Conservation (phyloP, 2,329 filamentous ascomycete species). For the Fulvia fulva region DNA sequence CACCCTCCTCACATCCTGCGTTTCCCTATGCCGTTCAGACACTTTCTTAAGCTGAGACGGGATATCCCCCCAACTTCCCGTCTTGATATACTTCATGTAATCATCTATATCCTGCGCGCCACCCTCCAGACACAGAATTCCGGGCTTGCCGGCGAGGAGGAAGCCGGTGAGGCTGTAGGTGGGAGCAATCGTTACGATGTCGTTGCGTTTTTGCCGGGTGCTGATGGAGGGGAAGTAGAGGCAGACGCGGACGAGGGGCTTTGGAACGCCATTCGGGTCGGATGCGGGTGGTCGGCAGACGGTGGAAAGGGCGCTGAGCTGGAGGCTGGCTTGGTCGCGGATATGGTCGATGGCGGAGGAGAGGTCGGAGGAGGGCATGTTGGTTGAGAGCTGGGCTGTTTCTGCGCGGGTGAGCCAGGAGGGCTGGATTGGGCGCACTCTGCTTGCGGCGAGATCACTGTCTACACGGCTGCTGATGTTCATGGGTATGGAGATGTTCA, state of each 20-base stretch:
- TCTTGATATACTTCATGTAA: constrained; percentile 62
- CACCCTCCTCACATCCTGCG: constrained; percentile 34
- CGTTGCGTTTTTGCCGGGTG: constrained; percentile 56
- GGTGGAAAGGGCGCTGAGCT: neutral
- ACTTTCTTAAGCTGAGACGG: constrained; percentile 61
- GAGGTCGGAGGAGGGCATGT: constrained; percentile 44
- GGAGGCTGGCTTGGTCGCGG: constrained; percentile 33
- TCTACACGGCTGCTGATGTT: neutral
- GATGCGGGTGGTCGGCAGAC: constrained; percentile 8
- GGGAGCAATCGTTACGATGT: constrained; percentile 53
- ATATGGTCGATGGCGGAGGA: constrained; percentile 46
- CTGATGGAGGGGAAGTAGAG: constrained; percentile 62
- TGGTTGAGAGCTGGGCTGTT: constrained; percentile 36
- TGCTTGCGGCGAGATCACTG: constrained; percentile 23
- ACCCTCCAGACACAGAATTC: constrained; percentile 52
- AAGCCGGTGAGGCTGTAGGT: constrained; percentile 55
- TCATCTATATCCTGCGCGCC: constrained; percentile 48
- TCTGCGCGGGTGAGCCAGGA: constrained; percentile 52
- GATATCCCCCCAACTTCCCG: constrained; percentile 60
- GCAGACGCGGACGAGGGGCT: constrained; percentile 51
- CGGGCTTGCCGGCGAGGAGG: constrained; percentile 58
- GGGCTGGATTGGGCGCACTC: constrained; percentile 40
- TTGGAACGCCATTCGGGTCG: constrained; percentile 15
- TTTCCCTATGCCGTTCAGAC: constrained; percentile 52
- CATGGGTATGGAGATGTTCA: neutral